Conservation (phyloP, 2,329 filamentous ascomycete species). For the Apiospora kogelbergensis region DNA sequence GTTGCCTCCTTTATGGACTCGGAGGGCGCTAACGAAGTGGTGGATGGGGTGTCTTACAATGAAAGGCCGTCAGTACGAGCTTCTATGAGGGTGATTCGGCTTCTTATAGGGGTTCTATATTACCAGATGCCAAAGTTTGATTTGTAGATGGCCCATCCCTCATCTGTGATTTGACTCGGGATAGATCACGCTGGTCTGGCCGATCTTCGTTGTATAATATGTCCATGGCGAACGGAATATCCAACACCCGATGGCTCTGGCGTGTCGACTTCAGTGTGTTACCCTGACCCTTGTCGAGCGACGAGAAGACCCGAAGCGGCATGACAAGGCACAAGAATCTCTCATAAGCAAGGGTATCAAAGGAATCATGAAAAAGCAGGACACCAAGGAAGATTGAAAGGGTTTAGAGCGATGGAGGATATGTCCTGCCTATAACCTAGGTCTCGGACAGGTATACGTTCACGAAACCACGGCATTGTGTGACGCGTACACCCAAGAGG, state of each 20-base stretch:
- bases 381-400: too few relatives aligned
- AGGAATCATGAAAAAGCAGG: too few relatives aligned
- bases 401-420: not conserved
- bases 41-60: not conserved
- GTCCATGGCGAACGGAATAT: not conserved
- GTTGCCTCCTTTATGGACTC: not conserved
- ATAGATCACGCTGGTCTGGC: not conserved
- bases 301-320: not conserved
- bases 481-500: not conserved
- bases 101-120: not conserved
- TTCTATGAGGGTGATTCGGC: not conserved
- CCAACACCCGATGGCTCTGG: not conserved
- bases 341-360: too few relatives aligned
- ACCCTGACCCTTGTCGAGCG: not conserved
- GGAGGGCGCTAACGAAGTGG: not conserved
- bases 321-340: not conserved
- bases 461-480: not conserved
- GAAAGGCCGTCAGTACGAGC: not conserved
- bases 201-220: too few relatives aligned
- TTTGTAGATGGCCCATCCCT: not conserved
- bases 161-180: not conserved
- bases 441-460: not conserved
- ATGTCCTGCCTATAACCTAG: not conserved
- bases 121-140: not conserved
- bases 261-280: not conserved